A percentile compares a stretch with the other conserved stretches of the same genome.
Evolutionary conservation across 139 green algal species (phyloP).

Genomic region (Closterium sp.): DNA sequence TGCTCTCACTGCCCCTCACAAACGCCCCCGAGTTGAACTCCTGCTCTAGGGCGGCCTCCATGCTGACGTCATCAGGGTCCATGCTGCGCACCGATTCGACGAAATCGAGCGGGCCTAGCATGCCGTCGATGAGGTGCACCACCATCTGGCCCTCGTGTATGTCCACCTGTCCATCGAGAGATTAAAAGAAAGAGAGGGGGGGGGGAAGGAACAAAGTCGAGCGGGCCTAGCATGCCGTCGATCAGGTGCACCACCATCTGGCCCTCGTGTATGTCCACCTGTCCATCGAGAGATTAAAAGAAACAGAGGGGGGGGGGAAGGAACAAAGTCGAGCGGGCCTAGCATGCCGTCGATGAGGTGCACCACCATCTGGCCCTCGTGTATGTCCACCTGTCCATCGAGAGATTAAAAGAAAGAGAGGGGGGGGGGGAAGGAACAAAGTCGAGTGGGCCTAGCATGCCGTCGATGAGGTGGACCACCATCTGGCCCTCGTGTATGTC

Average conservation of each 20-base stretch:
- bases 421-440: not conserved
- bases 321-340: not conserved
- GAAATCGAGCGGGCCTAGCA: slow-evolving; percentile 1
- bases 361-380: not conserved
- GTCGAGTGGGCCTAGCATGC: not conserved
- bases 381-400: slow-evolving; percentile 14
- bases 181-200: not conserved
- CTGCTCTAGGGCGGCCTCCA: slow-evolving; percentile 6
- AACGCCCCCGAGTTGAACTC: not conserved
- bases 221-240: not conserved
- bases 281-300: no score
- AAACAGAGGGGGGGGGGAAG: not conserved
- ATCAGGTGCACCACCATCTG: slow-evolving; percentile 9
- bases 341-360: slow-evolving; percentile 18
- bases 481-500: not conserved
- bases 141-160: not conserved
- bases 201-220: not conserved
- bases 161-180: slow-evolving; percentile 10
- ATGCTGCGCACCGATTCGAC: not conserved
- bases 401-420: no score
- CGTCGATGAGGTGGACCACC: slow-evolving; percentile 12
- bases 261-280: not conserved
- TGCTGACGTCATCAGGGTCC: slow-evolving; percentile 19
- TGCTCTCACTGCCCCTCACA: slow-evolving; percentile 4
- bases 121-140: slow-evolving; percentile 22